Percentiles rank a stretch among this genome's conserved stretches.
These are phyloP conservation scores for Cladosporium sp. DNA, from an alignment of 2,329 filamentous ascomycete species.

Conservation along the genomic window DNA sequence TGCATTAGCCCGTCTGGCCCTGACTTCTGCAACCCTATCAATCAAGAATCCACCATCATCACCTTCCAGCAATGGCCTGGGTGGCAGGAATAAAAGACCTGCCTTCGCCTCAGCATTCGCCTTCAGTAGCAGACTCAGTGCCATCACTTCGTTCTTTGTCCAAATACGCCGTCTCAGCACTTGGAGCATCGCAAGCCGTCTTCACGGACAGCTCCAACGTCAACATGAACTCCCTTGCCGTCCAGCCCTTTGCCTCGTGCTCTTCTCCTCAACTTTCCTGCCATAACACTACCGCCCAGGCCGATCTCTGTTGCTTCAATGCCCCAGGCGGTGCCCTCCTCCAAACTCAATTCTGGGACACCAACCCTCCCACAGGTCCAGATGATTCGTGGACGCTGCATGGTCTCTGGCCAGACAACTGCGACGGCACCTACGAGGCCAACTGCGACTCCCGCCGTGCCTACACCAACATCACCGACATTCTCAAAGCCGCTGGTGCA, in stretches of 20 bases:
- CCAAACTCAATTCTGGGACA: constrained; percentile 76
- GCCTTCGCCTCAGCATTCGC: constrained; percentile 15
- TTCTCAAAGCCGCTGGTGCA: constrained; percentile 53
- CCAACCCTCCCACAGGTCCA: constrained; percentile 60
- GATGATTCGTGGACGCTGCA: constrained; percentile 70
- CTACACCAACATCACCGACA: constrained; percentile 63
- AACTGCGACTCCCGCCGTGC: constrained; percentile 60
- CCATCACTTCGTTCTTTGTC: constrained; percentile 27
- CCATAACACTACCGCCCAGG: constrained; percentile 56
- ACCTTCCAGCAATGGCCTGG: constrained; percentile 2
- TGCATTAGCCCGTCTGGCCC: not conserved
- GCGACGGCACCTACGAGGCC: constrained; percentile 65
- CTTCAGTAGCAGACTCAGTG: constrained; percentile 23
- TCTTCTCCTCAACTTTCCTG: constrained; percentile 54
- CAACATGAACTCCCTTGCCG: constrained; percentile 1
- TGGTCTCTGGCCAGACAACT: constrained; percentile 52
- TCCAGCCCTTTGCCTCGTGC: constrained; percentile 26
- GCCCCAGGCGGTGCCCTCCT: constrained; percentile 67
- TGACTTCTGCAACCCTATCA: constrained; percentile 14
- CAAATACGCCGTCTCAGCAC: constrained; percentile 24
- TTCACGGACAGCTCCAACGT: constrained; percentile 15
- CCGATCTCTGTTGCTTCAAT: constrained; percentile 71
- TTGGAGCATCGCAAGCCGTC: constrained; percentile 25
- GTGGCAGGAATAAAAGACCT: constrained; percentile 10
- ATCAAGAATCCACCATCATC: not conserved